Conservation (phyloP, 2,329 filamentous ascomycete species). For the Macrophomina tecta region DNA sequence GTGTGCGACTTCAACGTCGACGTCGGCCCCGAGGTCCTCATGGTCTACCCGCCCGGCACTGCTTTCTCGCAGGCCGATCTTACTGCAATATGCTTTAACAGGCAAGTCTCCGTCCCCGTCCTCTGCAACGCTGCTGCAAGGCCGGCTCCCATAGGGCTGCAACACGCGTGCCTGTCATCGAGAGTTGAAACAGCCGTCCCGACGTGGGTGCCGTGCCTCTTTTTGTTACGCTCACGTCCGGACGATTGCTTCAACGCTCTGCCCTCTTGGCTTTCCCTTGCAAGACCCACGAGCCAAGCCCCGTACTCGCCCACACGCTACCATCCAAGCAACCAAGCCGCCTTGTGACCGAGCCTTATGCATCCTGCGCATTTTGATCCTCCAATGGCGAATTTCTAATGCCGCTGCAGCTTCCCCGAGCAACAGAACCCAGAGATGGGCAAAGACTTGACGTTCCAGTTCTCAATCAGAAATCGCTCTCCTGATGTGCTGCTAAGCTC, state of each 20-base stretch:
- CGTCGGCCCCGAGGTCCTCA: conserved; percentile 50
- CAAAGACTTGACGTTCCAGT: conserved; percentile 48
- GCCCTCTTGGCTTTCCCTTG: too few species aligned
- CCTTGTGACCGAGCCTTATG: background rate
- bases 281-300: too few species aligned
- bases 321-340: background rate
- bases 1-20: conserved; percentile 54
- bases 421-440: conserved; percentile 49
- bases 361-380: background rate
- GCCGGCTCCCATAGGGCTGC: background rate
- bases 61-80: conserved; percentile 47
- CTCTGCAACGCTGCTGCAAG: background rate
- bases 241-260: too few species aligned
- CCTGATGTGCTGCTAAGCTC: conserved; percentile 63
- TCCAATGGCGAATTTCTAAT: background rate
- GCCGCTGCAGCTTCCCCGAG: conserved; percentile 45
- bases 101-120: conserved; percentile 32
- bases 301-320: too few species aligned
- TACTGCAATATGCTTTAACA: conserved; percentile 52
- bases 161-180: background rate
- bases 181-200: background rate
- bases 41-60: conserved; percentile 48
- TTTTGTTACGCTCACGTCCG: too few species aligned
- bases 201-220: too few species aligned
- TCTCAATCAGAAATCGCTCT: conserved; percentile 49